Base-by-base conservation (phyloP, 2,329 filamentous ascomycete genomes). In the Apiospora marii region DNA sequence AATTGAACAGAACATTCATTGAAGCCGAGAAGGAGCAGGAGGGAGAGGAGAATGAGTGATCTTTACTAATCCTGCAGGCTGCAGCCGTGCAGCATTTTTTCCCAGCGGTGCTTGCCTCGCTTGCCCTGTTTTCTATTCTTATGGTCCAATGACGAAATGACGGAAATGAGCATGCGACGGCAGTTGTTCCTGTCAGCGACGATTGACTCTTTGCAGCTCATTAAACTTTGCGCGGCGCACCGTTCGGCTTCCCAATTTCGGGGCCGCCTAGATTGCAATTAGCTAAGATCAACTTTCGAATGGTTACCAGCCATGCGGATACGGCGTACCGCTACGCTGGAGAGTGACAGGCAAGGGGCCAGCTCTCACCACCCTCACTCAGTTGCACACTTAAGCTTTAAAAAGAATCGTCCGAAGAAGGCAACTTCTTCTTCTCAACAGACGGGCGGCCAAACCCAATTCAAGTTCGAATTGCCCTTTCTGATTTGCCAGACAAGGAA, bases 221-320 rank as follows among this genome's bases (percentile, higher is more conserved):
- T 58, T 58, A 19, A 34, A 58, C 51, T 58, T 58, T 58, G 12
- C 51, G 51, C 51, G 51, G 30, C 51, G 16, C 51, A 58, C 51
- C 51, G 51, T 58, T 30, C 27, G 51, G 27, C 12, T 19, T 46
- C 44, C 44, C 44, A 46, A 16, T 30, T 24, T 51, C n/a, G 49
- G 49, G 22, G 51, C 12, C 16, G 5, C 19, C 51, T 51, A 58
- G 27, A 30, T 19, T 58, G 51, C 51, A 58, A 58, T 27, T 30
- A 58, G 51, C 27, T 30, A 58, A 58, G 51, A 58, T 58, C 51
- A 27, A 19, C 51, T 58, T 19, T 34, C 13, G 51, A 27, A 24
- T 58, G 51, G 14, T 58, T 34, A 27, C 51, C 27, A 53, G 49
- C 27, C 14, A 46, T 46, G 44, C 44, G 44, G 44, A 46, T 46